Conservation (phyloP, 2,329 filamentous ascomycete genomes). For the Cucurbitaria berberidis region DNA sequence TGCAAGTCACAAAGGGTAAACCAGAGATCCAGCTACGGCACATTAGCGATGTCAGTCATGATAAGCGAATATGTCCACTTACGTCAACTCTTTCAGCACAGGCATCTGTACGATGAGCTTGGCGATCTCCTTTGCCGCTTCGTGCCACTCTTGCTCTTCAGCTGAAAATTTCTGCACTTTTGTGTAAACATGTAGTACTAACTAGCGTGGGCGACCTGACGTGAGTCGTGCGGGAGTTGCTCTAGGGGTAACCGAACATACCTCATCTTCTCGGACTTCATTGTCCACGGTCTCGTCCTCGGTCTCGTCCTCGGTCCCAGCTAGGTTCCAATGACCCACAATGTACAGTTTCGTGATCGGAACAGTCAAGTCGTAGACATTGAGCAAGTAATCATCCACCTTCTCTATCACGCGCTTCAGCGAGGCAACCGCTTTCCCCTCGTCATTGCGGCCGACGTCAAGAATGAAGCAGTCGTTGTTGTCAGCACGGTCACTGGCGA, state of each 20-base stretch:
- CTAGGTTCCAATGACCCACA: constrained; percentile 29
- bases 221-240: neutral
- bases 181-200: neutral
- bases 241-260: neutral
- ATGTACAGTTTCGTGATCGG: constrained; percentile 34
- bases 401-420: constrained; percentile 10
- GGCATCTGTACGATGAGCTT: constrained; percentile 28
- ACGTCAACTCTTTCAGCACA: constrained; percentile 37
- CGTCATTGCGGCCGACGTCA: constrained; percentile 20
- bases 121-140: constrained; percentile 22
- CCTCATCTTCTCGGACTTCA: neutral
- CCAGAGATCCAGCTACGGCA: constrained; percentile 35
- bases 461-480: constrained; percentile 20
- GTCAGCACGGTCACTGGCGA: constrained; percentile 12
- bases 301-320: neutral
- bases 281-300: neutral
- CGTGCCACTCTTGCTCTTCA: constrained; percentile 20
- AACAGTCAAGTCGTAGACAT: neutral
- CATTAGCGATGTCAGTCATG: neutral
- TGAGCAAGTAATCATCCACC: constrained; percentile 11
- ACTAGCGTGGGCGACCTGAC: neutral
- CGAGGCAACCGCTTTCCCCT: constrained; percentile 13
- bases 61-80: constrained; percentile 8
- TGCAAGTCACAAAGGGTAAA: constrained; percentile 31
- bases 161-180: neutral